Evolutionary conservation across 139 green algal species (phyloP).

Genomic region (Asterochloris sp.): DNA sequence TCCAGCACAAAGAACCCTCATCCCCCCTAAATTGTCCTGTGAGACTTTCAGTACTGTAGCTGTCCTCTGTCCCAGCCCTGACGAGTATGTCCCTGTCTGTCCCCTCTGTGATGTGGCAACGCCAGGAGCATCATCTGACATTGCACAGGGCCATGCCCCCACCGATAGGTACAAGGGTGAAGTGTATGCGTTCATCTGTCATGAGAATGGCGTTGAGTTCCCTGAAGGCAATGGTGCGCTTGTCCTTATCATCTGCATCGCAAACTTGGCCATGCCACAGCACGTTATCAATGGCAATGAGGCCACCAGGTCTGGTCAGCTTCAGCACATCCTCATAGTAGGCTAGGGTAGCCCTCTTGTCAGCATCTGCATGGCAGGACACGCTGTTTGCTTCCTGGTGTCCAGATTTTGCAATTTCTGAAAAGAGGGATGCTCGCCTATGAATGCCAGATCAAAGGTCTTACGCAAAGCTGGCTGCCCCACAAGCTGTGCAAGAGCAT

Average conservation of each 20-base stretch:
- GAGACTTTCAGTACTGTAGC: too few relatives aligned
- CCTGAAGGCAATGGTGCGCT: conserved; percentile 57
- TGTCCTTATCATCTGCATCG: conserved; percentile 42
- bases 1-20: too few relatives aligned
- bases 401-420: neutral
- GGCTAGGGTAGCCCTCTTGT: conserved; percentile 79
- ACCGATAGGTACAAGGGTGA: conserved; percentile 76
- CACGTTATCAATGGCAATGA: conserved; percentile 94
- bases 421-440: neutral
- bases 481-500: neutral
- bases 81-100: too few relatives aligned
- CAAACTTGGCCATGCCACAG: conserved; percentile 61
- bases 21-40: too few relatives aligned
- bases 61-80: too few relatives aligned
- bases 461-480: neutral
- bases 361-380: conserved; percentile 63
- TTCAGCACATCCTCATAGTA: conserved; percentile 87
- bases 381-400: neutral
- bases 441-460: neutral
- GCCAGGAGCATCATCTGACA: too few relatives aligned
- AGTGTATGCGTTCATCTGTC: conserved; percentile 60
- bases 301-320: conserved; percentile 78
- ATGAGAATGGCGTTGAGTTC: conserved; percentile 75
- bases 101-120: too few relatives aligned
- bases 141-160: conserved; percentile 83